Percentiles rank a stretch among this genome's conserved stretches.
These are phyloP conservation scores for Tolypocladium guangdongense DNA, from an alignment of 2,329 filamentous ascomycete genomes.

Conservation along the genomic window DNA sequence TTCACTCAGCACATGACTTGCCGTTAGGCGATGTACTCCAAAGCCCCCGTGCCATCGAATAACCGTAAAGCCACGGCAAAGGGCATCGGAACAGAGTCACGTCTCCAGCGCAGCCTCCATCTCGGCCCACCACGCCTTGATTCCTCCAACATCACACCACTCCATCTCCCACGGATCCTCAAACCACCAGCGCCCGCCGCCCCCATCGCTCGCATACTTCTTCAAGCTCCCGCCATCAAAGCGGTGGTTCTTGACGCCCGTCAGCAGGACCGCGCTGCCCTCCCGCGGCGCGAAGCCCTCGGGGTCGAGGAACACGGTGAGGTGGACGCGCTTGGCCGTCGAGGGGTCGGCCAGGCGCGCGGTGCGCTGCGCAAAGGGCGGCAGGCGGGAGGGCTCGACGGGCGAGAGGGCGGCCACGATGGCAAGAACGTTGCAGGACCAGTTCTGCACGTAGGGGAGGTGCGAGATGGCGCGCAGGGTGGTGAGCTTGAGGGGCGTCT, in stretches of 20 bases:
- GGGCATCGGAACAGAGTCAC: no score
- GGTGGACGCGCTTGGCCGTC: slow-evolving; percentile 38
- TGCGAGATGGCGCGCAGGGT: slow-evolving; percentile 36
- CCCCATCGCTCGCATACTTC: slow-evolving; percentile 30
- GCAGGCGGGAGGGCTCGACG: slow-evolving; percentile 36
- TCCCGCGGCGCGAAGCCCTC: slow-evolving; percentile 33
- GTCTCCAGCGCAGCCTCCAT: slow-evolving; percentile 6
- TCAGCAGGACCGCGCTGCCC: slow-evolving; percentile 38
- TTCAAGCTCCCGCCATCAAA: slow-evolving; percentile 38
- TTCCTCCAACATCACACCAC: slow-evolving; percentile 38
- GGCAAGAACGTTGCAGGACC: slow-evolving; percentile 43
- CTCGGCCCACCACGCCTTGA: slow-evolving; percentile 34
- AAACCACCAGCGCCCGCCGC: slow-evolving; percentile 38
- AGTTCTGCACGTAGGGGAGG: slow-evolving; percentile 46
- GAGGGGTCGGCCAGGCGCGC: slow-evolving; percentile 41
- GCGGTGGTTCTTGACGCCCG: slow-evolving; percentile 46
- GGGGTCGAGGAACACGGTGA: slow-evolving; percentile 45
- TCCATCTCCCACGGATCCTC: slow-evolving; percentile 32
- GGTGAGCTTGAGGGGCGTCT: slow-evolving; percentile 39
- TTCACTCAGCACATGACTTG: no score
- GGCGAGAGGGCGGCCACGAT: slow-evolving; percentile 36
- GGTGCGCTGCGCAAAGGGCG: slow-evolving; percentile 39
- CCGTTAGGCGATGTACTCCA: no score
- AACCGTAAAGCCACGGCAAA: no score
- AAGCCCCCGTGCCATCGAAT: no score